Percentiles rank a stretch among this genome's conserved stretches.
phyloP scores from a whole-genome alignment of 768 basidiomycete species.

The Russula earlei region DNA sequence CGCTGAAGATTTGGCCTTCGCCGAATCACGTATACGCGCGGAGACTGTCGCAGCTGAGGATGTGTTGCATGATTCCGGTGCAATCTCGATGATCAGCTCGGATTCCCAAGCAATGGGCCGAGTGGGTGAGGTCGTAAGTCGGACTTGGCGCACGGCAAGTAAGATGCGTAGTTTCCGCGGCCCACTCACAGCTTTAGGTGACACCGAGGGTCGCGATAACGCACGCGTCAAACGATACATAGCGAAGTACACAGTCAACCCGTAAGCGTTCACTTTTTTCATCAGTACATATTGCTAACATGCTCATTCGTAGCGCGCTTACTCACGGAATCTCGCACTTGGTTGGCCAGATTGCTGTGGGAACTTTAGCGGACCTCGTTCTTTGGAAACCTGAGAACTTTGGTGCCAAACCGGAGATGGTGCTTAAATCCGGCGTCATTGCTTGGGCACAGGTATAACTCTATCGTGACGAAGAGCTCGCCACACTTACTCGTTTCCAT shows the following conservation, averaged over 20 bases:
- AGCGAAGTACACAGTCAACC: constrained; percentile 95
- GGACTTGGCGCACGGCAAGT: constrained; percentile 96
- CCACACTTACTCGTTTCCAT: constrained; percentile 6
- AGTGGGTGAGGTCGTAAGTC: constrained; percentile 84
- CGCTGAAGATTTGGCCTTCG: constrained; percentile 89
- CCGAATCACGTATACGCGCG: constrained; percentile 91
- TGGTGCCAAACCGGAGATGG: constrained; percentile 87
- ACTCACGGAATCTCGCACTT: constrained; percentile 86
- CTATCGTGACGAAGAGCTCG: not conserved
- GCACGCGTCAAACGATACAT: constrained; percentile 89
- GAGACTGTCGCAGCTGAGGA: constrained; percentile 99
- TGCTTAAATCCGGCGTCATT: constrained; percentile 91
- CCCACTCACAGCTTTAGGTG: constrained; percentile 60
- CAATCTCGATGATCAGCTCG: constrained; percentile 93
- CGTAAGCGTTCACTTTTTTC: constrained; percentile 43
- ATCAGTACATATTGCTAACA: not conserved
- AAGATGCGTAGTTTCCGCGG: constrained; percentile 83
- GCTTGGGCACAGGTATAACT: constrained; percentile 68
- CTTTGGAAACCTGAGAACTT: constrained; percentile 94
- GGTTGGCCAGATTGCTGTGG: constrained; percentile 75
- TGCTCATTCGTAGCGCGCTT: constrained; percentile 54
- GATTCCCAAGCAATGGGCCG: constrained; percentile 99
- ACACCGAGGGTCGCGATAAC: constrained; percentile 67
- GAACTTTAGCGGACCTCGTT: constrained; percentile 87
- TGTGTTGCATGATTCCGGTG: constrained; percentile 83